These are phyloP conservation scores for Scutellaria minor DNA, from an alignment of 257 asterid species.

Conservation along the genomic window DNA sequence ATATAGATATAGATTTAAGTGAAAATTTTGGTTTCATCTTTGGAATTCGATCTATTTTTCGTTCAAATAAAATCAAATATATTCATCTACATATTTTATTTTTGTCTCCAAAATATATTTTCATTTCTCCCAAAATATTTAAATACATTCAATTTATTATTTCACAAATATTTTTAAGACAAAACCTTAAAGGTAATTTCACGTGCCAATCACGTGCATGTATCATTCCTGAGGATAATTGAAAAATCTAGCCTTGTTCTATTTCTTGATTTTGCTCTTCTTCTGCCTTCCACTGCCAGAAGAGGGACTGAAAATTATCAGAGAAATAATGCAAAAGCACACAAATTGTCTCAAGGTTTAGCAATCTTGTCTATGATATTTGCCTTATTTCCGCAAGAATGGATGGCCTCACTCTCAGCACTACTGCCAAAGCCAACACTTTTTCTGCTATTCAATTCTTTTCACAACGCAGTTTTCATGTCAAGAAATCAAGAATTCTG, in stretches of 20 bases:
- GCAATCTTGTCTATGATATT: slow-evolving; percentile 42
- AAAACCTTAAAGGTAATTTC: neutral
- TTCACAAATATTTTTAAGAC: no score
- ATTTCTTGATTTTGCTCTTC: slow-evolving; percentile 2
- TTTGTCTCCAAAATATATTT: no score
- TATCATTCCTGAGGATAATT: slow-evolving; percentile 33
- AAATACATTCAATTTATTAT: no score
- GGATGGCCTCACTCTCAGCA: slow-evolving; percentile 63
- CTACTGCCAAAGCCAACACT: slow-evolving; percentile 42
- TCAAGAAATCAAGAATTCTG: slow-evolving; percentile 43
- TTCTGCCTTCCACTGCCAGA: neutral
- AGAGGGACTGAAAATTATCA: neutral
- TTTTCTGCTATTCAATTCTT: slow-evolving; percentile 47
- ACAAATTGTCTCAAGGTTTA: slow-evolving; percentile 22
- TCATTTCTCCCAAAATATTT: no score
- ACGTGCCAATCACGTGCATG: slow-evolving; percentile 39
- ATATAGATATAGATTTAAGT: no score
- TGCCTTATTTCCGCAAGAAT: slow-evolving; percentile 44
- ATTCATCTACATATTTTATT: no score
- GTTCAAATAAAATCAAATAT: no score
- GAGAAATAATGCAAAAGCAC: slow-evolving; percentile 14
- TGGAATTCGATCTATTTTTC: no score
- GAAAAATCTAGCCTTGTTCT: neutral
- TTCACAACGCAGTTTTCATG: slow-evolving; percentile 37
- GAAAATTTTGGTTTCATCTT: no score